Percentiles rank a stretch among this genome's conserved stretches.
These are phyloP conservation scores for Microbotryum violaceum DNA, from an alignment of 1,284 basidiomycete species.

Conservation along the genomic window DNA sequence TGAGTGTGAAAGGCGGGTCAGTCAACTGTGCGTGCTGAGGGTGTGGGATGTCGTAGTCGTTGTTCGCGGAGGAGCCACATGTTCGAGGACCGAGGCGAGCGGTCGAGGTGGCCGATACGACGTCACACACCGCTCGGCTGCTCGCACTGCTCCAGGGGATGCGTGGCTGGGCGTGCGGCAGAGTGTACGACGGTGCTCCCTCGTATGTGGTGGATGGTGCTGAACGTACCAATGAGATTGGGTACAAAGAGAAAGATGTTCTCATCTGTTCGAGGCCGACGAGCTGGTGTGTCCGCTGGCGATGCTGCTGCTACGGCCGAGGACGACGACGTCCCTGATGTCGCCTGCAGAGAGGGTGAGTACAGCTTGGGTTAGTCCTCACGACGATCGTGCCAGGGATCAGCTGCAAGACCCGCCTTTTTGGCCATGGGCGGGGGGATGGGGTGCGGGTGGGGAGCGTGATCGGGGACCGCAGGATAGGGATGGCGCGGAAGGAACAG, in stretches of 20 bases:
- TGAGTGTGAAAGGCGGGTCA: background rate
- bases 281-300: background rate
- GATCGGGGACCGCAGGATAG: too few species aligned
- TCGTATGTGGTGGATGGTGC: background rate
- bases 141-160: background rate
- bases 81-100: background rate
- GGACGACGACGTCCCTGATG: too few species aligned
- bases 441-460: too few species aligned
- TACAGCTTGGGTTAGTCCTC: too few species aligned
- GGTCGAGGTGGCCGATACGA: background rate
- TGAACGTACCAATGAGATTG: slow-evolving; percentile 76
- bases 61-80: background rate
- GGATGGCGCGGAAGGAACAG: too few species aligned
- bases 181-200: background rate
- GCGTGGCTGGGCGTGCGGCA: background rate
- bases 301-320: too few species aligned
- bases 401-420: too few species aligned
- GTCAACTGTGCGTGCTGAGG: background rate
- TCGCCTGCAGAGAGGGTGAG: too few species aligned
- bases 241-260: slow-evolving; percentile 95
- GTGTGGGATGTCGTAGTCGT: background rate
- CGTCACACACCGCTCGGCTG: background rate
- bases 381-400: too few species aligned
- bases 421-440: too few species aligned
- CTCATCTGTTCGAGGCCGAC: slow-evolving; percentile 45